Evolutionary conservation across 768 basidiomycete genomes (phyloP).

Genomic region (Suillus hirtellus): DNA sequence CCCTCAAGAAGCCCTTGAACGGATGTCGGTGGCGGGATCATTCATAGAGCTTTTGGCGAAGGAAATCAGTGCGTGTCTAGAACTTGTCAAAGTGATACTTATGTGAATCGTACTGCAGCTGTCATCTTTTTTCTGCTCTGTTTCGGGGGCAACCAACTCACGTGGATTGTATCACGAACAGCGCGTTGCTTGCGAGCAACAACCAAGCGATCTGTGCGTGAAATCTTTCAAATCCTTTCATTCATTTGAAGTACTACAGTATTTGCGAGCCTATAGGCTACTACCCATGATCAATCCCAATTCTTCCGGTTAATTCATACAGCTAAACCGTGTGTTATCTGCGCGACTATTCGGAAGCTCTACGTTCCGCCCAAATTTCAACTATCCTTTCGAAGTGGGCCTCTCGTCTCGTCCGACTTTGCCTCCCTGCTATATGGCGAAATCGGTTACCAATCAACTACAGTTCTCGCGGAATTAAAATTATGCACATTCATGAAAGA

Average conservation of each 20-base stretch:
- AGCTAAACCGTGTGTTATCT: background rate
- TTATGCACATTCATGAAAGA: background rate
- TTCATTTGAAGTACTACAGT: background rate
- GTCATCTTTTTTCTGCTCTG: background rate
- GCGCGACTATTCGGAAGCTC: background rate
- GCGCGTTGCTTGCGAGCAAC: background rate
- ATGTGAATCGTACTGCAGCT: background rate
- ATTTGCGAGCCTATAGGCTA: background rate
- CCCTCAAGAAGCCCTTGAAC: background rate
- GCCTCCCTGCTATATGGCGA: background rate
- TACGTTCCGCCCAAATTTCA: background rate
- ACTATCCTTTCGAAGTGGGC: background rate
- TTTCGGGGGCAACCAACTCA: no score
- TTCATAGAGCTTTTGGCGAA: background rate
- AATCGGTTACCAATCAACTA: background rate
- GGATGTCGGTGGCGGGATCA: background rate
- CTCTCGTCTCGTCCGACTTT: background rate
- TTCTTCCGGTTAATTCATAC: background rate
- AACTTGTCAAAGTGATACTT: background rate
- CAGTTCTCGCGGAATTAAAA: background rate
- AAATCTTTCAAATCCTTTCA: background rate
- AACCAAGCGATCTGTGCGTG: background rate
- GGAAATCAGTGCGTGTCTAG: background rate
- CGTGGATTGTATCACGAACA: background rate
- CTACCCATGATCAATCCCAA: background rate